Conservation (phyloP, 371 early-diverging fungal genomes). For the Apophysomyces sp. region DNA sequence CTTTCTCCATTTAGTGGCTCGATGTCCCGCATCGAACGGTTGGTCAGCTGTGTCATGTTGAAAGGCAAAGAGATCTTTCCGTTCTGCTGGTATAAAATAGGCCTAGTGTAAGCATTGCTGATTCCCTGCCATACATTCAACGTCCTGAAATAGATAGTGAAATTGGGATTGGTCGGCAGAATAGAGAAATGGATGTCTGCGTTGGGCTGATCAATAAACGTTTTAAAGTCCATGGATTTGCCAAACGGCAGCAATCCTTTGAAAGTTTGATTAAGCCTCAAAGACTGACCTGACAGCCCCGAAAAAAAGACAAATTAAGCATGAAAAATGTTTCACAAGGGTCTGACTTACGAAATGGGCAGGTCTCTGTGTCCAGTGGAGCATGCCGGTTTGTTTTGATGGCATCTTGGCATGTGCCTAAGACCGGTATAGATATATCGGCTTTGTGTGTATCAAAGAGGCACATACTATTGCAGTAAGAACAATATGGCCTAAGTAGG, state of each 20-base stretch:
- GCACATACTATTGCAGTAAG: conserved; percentile 5
- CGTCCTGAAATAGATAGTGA: conserved; percentile 1
- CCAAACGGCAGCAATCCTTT: background rate
- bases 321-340: background rate
- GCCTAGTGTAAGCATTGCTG: background rate
- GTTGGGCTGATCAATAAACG: conserved; percentile 3
- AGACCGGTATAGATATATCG: background rate
- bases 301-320: too few relatives aligned
- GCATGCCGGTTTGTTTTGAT: conserved; percentile 1
- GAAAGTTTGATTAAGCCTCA: background rate
- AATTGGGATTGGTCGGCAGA: background rate
- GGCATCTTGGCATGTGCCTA: conserved; percentile 7
- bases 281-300: background rate
- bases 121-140: conserved; percentile 3
- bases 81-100: background rate
- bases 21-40: background rate
- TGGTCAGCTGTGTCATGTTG: conserved; percentile 1
- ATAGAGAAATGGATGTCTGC: background rate
- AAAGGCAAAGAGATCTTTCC: background rate
- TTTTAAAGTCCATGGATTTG: conserved; percentile 6
- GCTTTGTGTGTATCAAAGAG: conserved; percentile 4
- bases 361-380: background rate
- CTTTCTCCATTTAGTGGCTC: background rate
- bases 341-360: conserved; percentile 6
- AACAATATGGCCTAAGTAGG: conserved; percentile 4